Conservation (phyloP, 129 eudicot species). For the Artemisia tridentata region DNA sequence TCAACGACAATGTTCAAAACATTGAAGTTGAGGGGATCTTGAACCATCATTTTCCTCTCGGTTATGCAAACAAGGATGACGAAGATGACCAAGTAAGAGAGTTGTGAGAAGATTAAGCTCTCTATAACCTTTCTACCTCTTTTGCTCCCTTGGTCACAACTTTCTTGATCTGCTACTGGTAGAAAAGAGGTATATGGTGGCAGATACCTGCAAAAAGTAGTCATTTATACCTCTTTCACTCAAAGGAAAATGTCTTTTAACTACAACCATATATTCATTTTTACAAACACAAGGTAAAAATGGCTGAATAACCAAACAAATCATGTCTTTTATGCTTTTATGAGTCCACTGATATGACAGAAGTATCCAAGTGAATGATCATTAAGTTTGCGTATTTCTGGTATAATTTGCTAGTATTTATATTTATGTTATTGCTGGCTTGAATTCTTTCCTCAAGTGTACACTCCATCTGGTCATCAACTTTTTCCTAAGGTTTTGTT, state of each 20-base stretch:
- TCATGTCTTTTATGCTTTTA: not conserved
- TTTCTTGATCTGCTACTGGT: constrained; percentile 29
- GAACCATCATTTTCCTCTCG: constrained; percentile 47
- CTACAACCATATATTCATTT: not conserved
- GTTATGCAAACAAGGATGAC: constrained; percentile 54
- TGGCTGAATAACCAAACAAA: not conserved
- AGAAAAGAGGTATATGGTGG: constrained; percentile 67
- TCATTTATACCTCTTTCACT: not conserved
- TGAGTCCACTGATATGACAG: not conserved
- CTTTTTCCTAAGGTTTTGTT: not conserved
- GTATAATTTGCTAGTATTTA: not conserved
- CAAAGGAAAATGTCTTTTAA: not conserved
- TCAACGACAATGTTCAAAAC: constrained; percentile 58
- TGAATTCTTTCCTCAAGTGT: not conserved
- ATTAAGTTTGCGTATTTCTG: not conserved
- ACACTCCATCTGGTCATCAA: not conserved
- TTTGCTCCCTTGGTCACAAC: constrained; percentile 8
- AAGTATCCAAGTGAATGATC: not conserved
- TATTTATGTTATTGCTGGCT: not conserved
- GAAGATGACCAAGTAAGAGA: constrained; percentile 47
- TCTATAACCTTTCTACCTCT: constrained; percentile 17
- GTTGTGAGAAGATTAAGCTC: constrained; percentile 50
- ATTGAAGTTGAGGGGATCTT: constrained; percentile 77
- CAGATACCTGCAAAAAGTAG: constrained; percentile 49
- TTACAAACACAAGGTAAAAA: not conserved